Evolutionary conservation across 176 grass and related monocot species (phyloP), one percentile per base, ranked within the genome.

Genomic region (maize (Zea mays)): DNA sequence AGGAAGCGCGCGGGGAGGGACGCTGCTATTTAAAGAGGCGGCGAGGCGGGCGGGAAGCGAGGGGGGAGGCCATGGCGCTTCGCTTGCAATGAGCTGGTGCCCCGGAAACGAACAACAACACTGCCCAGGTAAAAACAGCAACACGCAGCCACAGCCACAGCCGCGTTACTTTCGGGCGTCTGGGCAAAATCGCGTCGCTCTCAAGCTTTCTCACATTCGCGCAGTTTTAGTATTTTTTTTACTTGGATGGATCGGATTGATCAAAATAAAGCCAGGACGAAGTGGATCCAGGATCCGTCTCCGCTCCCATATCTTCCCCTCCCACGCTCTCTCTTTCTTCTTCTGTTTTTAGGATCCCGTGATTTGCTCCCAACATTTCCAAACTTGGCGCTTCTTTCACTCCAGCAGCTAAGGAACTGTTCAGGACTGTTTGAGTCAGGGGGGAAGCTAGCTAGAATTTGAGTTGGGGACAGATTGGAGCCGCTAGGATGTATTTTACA

Each of bases 1-100:
- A 12, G 50, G 63, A 74, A 79, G 51, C 7, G 37, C 62, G 69
- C 62, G 75, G 62, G 55, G 78, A 20, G 72, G 20, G 20, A 10
- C 11, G n/a, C 69, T 45, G 70, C 16, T 88, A 71, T 88, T 80
- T 88, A 88, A 88, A 3, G 46, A 66, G 72, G 58, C 64, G 73
- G 79, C 56, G 73, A 37, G 60, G 51, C 20, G 62, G 13, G 62
- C 75, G 55, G 70, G 47, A 63, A 64, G 81, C 81, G 46, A 70
- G 27, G 57, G 55, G 33, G 16, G 65, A 48, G 39, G 81, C 86
- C 86, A 88, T 88, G 86, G 81, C 69, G 69, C 12, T 50, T 50
- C 50, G 50, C 62, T 69, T 55, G 81, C 55, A 10, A 56, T 84
- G 81, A 80, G 86, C 86, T 88, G 71, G 56, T 65, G 86, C 62